Conservation (phyloP, 176 grass and related monocot genomes). For the Aegilops bicornis region DNA sequence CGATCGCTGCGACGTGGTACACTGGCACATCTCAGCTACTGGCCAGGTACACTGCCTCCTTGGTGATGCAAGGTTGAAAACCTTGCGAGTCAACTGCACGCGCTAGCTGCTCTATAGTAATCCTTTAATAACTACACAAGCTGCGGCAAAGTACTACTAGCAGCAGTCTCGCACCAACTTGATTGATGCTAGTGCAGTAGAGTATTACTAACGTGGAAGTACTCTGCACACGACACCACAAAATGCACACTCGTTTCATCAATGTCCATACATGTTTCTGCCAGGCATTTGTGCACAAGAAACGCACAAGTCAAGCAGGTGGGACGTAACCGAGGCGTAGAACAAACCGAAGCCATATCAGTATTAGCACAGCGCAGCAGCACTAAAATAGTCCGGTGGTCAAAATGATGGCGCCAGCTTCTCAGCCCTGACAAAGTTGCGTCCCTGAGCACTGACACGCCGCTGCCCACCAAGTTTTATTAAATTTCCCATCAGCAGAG, state of each 20-base stretch:
- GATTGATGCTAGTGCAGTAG: background rate
- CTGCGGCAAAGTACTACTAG: background rate
- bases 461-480: conserved; percentile 4
- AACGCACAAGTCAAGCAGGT: background rate
- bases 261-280: too few species aligned
- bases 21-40: background rate
- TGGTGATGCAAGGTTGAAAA: background rate
- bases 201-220: too few species aligned
- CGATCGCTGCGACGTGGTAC: background rate
- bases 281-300: too few species aligned
- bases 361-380: background rate
- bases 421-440: background rate
- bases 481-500: background rate
- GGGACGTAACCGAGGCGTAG: background rate
- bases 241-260: too few species aligned
- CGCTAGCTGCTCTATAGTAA: background rate
- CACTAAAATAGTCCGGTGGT: background rate
- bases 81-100: background rate
- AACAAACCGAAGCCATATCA: background rate
- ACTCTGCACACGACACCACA: too few species aligned
- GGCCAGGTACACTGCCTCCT: background rate
- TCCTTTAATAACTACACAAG: background rate
- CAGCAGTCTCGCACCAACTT: background rate
- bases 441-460: conserved; percentile 3
- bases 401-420: conserved; percentile 8